Evolutionary conservation across 257 asterid genomes (phyloP).

Genomic region (Forsythia viridissima): DNA sequence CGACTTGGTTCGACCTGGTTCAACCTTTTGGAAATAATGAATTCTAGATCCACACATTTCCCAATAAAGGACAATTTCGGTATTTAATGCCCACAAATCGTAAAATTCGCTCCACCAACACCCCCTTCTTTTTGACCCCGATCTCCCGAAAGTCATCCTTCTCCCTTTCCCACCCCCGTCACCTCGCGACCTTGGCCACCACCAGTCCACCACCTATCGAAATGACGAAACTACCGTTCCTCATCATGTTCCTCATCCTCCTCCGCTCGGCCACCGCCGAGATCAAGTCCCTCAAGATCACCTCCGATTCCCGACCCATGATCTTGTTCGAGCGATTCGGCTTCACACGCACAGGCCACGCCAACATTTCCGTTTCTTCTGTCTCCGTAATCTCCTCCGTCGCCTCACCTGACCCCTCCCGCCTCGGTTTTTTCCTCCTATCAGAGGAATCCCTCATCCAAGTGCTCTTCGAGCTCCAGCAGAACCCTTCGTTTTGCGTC

Average conservation of each 20-base stretch:
- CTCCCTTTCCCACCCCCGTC: neutral
- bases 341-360: conserved; percentile 89
- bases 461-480: conserved; percentile 74
- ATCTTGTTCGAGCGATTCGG: conserved; percentile 93
- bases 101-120: conserved; percentile 28
- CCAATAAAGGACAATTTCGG: conserved; percentile 29
- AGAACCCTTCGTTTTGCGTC: conserved; percentile 70
- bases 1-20: too few species aligned
- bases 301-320: conserved; percentile 73
- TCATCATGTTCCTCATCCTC: conserved; percentile 42
- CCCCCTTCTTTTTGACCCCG: conserved; percentile 13
- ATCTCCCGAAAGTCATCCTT: conserved; percentile 6
- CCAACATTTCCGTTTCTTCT: conserved; percentile 62
- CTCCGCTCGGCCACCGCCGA: conserved; percentile 57
- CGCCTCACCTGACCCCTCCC: conserved; percentile 57
- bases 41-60: neutral
- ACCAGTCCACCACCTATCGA: conserved; percentile 1
- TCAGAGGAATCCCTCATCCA: conserved; percentile 81
- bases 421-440: conserved; percentile 85
- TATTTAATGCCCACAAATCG: conserved; percentile 11
- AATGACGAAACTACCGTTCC: conserved; percentile 55
- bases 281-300: conserved; percentile 73
- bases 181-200: conserved; percentile 9
- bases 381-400: conserved; percentile 65
- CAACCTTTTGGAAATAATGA: too few species aligned